These are phyloP conservation scores for Colletotrichum scovillei DNA, from an alignment of 2,329 filamentous ascomycete species.

Conservation along the genomic window DNA sequence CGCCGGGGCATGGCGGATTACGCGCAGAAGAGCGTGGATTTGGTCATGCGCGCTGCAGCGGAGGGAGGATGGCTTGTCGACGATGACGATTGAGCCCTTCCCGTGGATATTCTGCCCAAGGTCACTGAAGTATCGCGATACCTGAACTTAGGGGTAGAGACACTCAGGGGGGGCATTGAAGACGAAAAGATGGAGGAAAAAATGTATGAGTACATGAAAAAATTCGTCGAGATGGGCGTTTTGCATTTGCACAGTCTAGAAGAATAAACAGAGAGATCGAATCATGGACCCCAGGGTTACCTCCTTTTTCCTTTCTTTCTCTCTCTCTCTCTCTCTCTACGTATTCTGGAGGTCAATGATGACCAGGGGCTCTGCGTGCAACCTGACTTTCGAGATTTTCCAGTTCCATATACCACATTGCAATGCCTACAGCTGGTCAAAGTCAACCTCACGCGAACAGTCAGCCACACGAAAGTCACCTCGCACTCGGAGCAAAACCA, in stretches of 20 bases:
- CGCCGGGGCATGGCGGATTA: not conserved
- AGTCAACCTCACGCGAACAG: too few relatives aligned
- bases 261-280: not conserved
- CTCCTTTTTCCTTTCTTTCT: too few relatives aligned
- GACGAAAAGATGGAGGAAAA: not conserved
- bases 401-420: too few relatives aligned
- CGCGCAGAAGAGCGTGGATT: not conserved
- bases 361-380: too few relatives aligned
- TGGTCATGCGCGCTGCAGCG: not conserved
- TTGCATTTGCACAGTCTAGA: not conserved
- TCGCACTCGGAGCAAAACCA: too few relatives aligned
- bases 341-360: too few relatives aligned
- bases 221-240: not conserved
- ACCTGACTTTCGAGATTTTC: too few relatives aligned
- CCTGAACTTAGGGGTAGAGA: not conserved
- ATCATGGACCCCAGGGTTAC: not conserved
- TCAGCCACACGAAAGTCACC: too few relatives aligned
- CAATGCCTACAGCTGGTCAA: too few relatives aligned
- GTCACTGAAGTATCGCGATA: not conserved
- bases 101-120: not conserved
- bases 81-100: not conserved
- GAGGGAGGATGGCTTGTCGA: not conserved
- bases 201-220: constrained; percentile 11
- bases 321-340: too few relatives aligned
- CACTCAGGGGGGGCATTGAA: not conserved